These are phyloP conservation scores for Pneumocystis oryctolagi DNA, from an alignment of 1,139 yeast species.

Conservation along the genomic window DNA sequence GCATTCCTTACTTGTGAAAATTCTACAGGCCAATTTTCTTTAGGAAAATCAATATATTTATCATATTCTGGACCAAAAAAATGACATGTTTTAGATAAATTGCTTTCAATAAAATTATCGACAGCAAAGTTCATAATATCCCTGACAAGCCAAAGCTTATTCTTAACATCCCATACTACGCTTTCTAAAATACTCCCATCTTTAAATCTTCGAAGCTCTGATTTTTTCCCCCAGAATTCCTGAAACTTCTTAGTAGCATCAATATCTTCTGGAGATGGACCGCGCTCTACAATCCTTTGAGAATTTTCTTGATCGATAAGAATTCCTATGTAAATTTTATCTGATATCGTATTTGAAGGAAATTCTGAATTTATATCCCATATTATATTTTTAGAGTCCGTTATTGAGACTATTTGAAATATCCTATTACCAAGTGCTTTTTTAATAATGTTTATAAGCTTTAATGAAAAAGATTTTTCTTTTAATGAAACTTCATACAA, in stretches of 20 bases:
- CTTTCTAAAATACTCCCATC: conserved; percentile 83
- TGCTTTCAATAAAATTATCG: conserved; percentile 43
- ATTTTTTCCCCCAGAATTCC: conserved; percentile 75
- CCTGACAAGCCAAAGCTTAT: conserved; percentile 45
- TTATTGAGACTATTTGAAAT: conserved; percentile 33
- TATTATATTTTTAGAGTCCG: conserved; percentile 22
- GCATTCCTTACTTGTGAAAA: conserved; percentile 8
- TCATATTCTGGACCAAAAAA: conserved; percentile 8
- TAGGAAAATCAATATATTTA: conserved; percentile 12
- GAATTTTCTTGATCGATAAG: conserved; percentile 57
- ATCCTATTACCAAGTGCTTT: neutral
- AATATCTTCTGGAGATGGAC: conserved; percentile 51
- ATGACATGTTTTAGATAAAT: conserved; percentile 14
- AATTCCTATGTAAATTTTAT: conserved; percentile 41
- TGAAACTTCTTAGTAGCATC: conserved; percentile 49
- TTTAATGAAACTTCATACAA: neutral
- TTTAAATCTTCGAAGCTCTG: conserved; percentile 69
- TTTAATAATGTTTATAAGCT: neutral
- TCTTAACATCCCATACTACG: conserved; percentile 52
- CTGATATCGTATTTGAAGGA: conserved; percentile 23
- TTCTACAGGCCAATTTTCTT: conserved; percentile 13
- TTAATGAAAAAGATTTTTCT: neutral
- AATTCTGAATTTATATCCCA: conserved; percentile 40
- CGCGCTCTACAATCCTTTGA: conserved; percentile 71
- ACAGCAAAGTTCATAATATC: conserved; percentile 51